Conservation (phyloP, 305 asterid species). For the Fraxinus sp. region DNA sequence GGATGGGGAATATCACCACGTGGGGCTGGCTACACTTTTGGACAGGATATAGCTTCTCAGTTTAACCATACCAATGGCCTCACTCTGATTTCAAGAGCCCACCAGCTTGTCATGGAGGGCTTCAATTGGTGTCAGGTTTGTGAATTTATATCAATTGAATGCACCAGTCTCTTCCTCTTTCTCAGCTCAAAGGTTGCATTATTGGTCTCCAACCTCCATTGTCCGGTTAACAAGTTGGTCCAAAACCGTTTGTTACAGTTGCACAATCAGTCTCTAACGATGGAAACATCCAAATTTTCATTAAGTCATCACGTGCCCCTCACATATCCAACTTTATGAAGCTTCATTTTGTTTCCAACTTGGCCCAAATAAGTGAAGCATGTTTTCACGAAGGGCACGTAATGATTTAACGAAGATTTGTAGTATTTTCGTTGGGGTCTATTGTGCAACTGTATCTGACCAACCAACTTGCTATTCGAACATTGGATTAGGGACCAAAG, state of each 20-base stretch:
- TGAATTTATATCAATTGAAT: neutral
- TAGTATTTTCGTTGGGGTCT: neutral
- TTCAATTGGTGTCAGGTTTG: slow-evolving; percentile 97
- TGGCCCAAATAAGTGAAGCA: neutral
- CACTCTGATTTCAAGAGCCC: slow-evolving; percentile 91
- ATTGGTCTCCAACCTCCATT: neutral
- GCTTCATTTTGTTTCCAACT: neutral
- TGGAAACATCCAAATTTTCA: neutral
- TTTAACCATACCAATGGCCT: slow-evolving; percentile 98
- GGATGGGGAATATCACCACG: slow-evolving; percentile 99
- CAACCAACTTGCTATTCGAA: neutral
- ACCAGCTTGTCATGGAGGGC: slow-evolving; percentile 99
- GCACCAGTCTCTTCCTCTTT: neutral
- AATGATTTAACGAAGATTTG: neutral
- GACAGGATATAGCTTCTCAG: slow-evolving; percentile 93
- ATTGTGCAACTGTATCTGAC: neutral
- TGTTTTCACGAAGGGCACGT: neutral
- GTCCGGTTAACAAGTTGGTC: neutral
- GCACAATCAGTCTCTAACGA: neutral
- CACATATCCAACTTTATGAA: neutral
- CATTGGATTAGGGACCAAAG: neutral
- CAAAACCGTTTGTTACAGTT: neutral
- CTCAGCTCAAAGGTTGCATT: neutral
- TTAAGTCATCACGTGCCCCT: neutral
- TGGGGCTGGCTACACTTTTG: slow-evolving; percentile 97